Conservation (phyloP, 2,329 filamentous ascomycete species). For the Monosporascus ibericus region DNA sequence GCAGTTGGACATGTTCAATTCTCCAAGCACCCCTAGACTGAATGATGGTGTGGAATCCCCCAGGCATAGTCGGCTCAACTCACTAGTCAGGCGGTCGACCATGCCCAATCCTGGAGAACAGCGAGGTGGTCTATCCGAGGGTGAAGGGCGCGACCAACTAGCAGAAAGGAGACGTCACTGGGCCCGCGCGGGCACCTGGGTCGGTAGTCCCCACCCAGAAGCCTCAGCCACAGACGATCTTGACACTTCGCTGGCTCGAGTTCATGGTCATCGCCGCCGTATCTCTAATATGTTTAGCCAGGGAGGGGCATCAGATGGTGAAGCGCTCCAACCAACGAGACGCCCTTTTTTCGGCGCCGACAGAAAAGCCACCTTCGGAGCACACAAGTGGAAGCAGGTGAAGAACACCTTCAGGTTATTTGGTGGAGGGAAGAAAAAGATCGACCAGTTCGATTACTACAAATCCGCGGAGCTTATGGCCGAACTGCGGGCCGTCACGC, state of each 20-base stretch:
- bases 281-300: constrained; percentile 58
- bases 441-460: constrained; percentile 83
- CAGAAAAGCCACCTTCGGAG: constrained; percentile 65
- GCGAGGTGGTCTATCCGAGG: constrained; percentile 65
- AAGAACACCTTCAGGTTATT: constrained; percentile 81
- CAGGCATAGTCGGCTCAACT: constrained; percentile 40
- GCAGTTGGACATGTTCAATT: constrained; percentile 51
- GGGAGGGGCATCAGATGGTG: constrained; percentile 58
- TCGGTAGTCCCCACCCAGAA: constrained; percentile 41
- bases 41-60: constrained; percentile 35
- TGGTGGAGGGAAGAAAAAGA: constrained; percentile 62
- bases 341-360: constrained; percentile 57
- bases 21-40: constrained; percentile 58
- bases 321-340: constrained; percentile 47
- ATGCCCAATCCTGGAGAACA: constrained; percentile 55
- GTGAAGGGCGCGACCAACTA: constrained; percentile 62
- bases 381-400: constrained; percentile 85
- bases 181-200: constrained; percentile 55
- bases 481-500: constrained; percentile 85
- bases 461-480: constrained; percentile 97
- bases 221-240: constrained; percentile 46
- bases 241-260: constrained; percentile 47
- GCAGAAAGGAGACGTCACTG: constrained; percentile 45
- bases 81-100: constrained; percentile 59
- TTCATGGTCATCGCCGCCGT: constrained; percentile 58